These are phyloP conservation scores for Cyclotella baltica DNA, from an alignment of 108 stramenopile species.

Conservation along the genomic window DNA sequence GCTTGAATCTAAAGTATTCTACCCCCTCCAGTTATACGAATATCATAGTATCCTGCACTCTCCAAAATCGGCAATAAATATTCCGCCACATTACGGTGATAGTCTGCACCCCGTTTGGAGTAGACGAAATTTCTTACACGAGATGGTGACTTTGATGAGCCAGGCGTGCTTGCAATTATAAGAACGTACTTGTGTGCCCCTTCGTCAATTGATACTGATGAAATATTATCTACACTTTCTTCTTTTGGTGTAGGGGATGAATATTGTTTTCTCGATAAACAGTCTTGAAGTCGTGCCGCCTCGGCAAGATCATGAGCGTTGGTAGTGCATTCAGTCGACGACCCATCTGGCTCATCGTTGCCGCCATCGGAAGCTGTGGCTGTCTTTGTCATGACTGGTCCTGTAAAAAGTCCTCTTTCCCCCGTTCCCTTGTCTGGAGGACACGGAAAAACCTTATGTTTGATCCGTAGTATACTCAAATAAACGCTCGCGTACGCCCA, in stretches of 20 bases:
- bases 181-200: slow-evolving; percentile 87
- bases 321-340: slow-evolving; percentile 56
- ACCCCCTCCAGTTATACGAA: slow-evolving; percentile 81
- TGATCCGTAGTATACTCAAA: too few relatives aligned
- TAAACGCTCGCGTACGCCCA: too few relatives aligned
- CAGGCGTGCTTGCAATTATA: slow-evolving; percentile 59
- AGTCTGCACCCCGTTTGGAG: slow-evolving; percentile 60
- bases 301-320: slow-evolving; percentile 78
- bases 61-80: slow-evolving; percentile 67
- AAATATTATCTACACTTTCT: slow-evolving; percentile 27
- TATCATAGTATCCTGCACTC: slow-evolving; percentile 60
- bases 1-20: slow-evolving; percentile 58
- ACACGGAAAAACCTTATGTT: too few relatives aligned
- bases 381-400: neutral
- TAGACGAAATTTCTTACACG: slow-evolving; percentile 67
- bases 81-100: slow-evolving; percentile 87
- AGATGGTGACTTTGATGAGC: neutral
- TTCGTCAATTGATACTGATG: slow-evolving; percentile 73
- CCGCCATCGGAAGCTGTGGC: neutral
- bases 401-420: too few relatives aligned
- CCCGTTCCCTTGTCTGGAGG: too few relatives aligned
- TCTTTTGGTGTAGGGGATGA: neutral
- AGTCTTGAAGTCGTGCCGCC: slow-evolving; percentile 66
- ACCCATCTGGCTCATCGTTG: neutral
- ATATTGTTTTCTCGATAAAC: slow-evolving; percentile 30